These are phyloP conservation scores for Globisporangium recalcitrans DNA, from an alignment of 352 stramenopile species.

Conservation along the genomic window DNA sequence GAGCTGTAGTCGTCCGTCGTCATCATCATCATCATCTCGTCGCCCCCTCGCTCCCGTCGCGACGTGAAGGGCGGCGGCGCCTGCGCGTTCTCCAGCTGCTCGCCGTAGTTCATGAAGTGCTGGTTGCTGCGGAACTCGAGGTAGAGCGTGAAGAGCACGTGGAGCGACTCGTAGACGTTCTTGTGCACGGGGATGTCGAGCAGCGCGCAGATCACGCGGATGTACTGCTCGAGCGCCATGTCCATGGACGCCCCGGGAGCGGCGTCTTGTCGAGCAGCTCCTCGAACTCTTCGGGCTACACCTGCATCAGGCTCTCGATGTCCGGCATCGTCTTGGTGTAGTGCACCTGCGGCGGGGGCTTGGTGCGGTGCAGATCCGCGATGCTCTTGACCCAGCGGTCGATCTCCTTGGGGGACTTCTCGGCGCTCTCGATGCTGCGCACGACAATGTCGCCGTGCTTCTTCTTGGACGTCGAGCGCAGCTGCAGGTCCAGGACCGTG, in stretches of 20 bases:
- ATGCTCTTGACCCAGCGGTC: constrained; percentile 95
- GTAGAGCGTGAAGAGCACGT: constrained; percentile 94
- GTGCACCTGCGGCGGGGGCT: constrained; percentile 90
- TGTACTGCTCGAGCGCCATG: constrained; percentile 91
- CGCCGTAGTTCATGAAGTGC: constrained; percentile 89
- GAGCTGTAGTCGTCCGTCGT: constrained; percentile 29
- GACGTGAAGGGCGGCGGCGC: constrained; percentile 33
- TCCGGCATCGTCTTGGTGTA: constrained; percentile 93
- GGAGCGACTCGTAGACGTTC: constrained; percentile 92
- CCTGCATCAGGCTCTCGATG: constrained; percentile 94
- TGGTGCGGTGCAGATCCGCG: constrained; percentile 90
- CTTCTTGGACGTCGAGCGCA: constrained; percentile 93
- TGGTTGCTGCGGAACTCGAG: constrained; percentile 91
- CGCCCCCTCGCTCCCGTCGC: constrained; percentile 23
- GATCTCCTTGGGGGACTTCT: constrained; percentile 91
- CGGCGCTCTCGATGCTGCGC: constrained; percentile 92
- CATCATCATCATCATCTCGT: constrained; percentile 25
- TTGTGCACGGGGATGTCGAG: constrained; percentile 94
- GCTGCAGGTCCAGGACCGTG: constrained; percentile 93
- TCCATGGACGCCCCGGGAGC: constrained; percentile 84
- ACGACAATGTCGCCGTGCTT: constrained; percentile 90
- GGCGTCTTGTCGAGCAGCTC: constrained; percentile 68
- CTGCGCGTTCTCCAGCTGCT: constrained; percentile 26
- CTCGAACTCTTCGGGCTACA: constrained; percentile 85
- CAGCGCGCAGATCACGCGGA: constrained; percentile 88